Conservation (phyloP, 2,329 filamentous ascomycete species). For the Epichloe brachyelytri region DNA sequence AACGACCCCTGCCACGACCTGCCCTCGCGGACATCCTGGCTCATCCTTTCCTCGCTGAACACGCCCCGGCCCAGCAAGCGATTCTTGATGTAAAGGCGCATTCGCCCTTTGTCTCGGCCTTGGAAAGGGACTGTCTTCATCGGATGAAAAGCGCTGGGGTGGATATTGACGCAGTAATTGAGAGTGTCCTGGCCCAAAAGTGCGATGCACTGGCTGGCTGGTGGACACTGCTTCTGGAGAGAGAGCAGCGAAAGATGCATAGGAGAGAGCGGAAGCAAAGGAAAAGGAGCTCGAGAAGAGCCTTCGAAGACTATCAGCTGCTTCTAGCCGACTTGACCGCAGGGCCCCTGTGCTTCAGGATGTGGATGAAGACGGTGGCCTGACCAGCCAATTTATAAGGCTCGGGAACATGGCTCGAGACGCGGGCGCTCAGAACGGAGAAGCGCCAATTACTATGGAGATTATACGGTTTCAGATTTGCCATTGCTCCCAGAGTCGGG, state of each 20-base stretch:
- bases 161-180: conserved; percentile 86
- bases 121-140: conserved; percentile 85
- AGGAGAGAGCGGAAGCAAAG: conserved; percentile 66
- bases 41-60: conserved; percentile 76
- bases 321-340: conserved; percentile 74
- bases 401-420: conserved; percentile 39
- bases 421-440: conserved; percentile 67
- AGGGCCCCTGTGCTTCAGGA: conserved; percentile 66
- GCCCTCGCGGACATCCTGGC: conserved; percentile 72
- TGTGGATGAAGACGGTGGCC: conserved; percentile 62
- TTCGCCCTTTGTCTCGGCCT: conserved; percentile 66
- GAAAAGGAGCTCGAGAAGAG: conserved; percentile 76
- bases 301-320: conserved; percentile 71
- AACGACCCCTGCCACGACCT: conserved; percentile 74
- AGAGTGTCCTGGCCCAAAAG: conserved; percentile 79
- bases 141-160: conserved; percentile 90
- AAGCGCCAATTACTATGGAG: conserved; percentile 49
- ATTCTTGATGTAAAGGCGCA: conserved; percentile 75
- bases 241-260: conserved; percentile 77
- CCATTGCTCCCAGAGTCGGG: conserved; percentile 58
- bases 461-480: conserved; percentile 58
- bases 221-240: conserved; percentile 92
- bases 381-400: conserved; percentile 30
- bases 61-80: conserved; percentile 77
- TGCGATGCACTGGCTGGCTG: conserved; percentile 87